Conservation (phyloP, 2,329 filamentous ascomycete species). For the Pseudocercospora eumusae region DNA sequence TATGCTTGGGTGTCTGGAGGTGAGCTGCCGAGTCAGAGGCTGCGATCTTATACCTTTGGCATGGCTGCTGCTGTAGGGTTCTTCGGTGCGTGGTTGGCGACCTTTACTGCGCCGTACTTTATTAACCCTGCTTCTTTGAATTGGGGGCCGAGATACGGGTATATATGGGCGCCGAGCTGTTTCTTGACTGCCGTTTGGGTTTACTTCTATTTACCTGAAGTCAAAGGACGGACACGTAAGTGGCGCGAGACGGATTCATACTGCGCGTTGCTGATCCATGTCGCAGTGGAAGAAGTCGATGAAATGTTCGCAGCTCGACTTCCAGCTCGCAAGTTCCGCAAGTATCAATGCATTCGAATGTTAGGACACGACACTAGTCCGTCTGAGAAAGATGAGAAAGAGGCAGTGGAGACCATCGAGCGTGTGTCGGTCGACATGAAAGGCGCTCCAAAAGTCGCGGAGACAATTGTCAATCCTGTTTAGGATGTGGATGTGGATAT, state of each 20-base stretch:
- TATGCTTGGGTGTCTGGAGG: constrained; percentile 61
- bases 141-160: constrained; percentile 61
- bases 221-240: constrained; percentile 44
- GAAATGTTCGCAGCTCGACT: constrained; percentile 54
- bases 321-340: constrained; percentile 48
- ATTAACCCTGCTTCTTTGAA: constrained; percentile 57
- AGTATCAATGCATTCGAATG: constrained; percentile 39
- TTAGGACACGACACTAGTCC: constrained; percentile 22
- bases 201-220: constrained; percentile 56
- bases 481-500: neutral
- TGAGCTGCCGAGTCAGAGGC: constrained; percentile 59
- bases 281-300: constrained; percentile 57
- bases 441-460: neutral
- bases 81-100: constrained; percentile 59
- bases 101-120: constrained; percentile 62
- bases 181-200: constrained; percentile 40
- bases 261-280: constrained; percentile 22
- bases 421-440: neutral
- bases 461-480: neutral
- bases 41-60: constrained; percentile 60
- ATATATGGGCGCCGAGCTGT: constrained; percentile 54
- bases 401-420: neutral
- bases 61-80: constrained; percentile 57
- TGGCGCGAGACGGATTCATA: neutral
- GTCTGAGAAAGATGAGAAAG: constrained; percentile 11